Conservation (phyloP, 192 early-diverging fungal genomes). For the Glomus cerebriforme region DNA sequence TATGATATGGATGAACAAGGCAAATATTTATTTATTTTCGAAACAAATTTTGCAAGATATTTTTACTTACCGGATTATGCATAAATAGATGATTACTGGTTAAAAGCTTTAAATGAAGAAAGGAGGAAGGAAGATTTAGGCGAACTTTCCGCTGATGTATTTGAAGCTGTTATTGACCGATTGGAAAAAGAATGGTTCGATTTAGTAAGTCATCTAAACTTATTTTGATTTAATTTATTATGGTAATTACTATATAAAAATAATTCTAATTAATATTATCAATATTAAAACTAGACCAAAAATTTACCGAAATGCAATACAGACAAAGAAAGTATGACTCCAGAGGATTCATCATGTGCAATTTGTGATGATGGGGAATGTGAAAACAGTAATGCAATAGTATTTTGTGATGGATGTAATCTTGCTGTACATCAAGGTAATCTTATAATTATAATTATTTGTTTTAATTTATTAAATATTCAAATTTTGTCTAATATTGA, state of each 20-base stretch:
- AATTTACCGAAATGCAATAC: slow-evolving; percentile 71
- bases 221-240: not conserved
- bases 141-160: slow-evolving; percentile 57
- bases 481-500: not conserved
- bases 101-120: slow-evolving; percentile 67
- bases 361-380: slow-evolving; percentile 99
- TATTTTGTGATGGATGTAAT: slow-evolving; percentile 99
- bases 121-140: slow-evolving; percentile 55
- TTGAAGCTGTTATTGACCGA: slow-evolving; percentile 87
- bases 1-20: slow-evolving; percentile 99
- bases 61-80: slow-evolving; percentile 7
- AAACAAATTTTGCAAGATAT: too few relatives aligned
- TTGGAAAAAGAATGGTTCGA: slow-evolving; percentile 99
- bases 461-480: too few relatives aligned
- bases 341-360: slow-evolving; percentile 86
- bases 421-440: slow-evolving; percentile 96
- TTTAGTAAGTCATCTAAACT: slow-evolving; percentile 54
- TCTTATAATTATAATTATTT: not conserved
- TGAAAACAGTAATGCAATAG: slow-evolving; percentile 99
- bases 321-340: slow-evolving; percentile 57
- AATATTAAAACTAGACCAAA: slow-evolving; percentile 57
- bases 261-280: not conserved
- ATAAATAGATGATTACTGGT: slow-evolving; percentile 71
- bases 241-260: not conserved
- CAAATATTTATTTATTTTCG: slow-evolving; percentile 34